phyloP scores from a whole-genome alignment of 495 filamentous ascomycete species.

The Penicillium subrubescens region DNA sequence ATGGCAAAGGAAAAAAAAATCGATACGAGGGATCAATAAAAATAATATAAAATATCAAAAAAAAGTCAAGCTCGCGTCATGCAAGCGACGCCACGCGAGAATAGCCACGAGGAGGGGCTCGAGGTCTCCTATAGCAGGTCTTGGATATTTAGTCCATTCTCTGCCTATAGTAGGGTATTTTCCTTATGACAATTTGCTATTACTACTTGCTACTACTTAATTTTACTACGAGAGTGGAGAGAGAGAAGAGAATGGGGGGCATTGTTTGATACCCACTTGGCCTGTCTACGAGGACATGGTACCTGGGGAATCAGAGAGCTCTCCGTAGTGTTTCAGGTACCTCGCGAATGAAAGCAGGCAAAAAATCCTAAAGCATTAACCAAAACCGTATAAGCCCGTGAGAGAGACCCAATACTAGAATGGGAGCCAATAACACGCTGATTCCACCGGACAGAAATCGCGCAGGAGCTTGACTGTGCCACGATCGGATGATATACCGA shows the following conservation, averaged over 20 bases:
- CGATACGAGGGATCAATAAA: not conserved
- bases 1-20: not conserved
- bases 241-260: not conserved
- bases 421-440: slow-evolving; percentile 1
- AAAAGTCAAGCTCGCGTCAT: not conserved
- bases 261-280: not conserved
- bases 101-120: slow-evolving; percentile 4
- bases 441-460: slow-evolving; percentile 2
- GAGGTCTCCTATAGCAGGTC: not conserved
- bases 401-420: not conserved
- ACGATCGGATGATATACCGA: slow-evolving; percentile 2
- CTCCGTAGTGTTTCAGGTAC: slow-evolving; percentile 5
- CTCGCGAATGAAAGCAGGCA: not conserved
- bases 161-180: not conserved
- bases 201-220: not conserved
- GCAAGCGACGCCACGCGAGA: slow-evolving; percentile 23
- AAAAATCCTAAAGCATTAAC: not conserved
- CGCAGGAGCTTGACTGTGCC: slow-evolving; percentile 1
- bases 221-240: not conserved
- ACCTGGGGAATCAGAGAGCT: slow-evolving; percentile 7
- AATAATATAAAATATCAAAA: not conserved
- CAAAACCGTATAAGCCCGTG: not conserved
- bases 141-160: not conserved
- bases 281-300: not conserved
- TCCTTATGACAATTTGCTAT: not conserved